These are phyloP conservation scores for Madurella mycetomatis DNA, from an alignment of 2,329 filamentous ascomycete species.

Conservation along the genomic window DNA sequence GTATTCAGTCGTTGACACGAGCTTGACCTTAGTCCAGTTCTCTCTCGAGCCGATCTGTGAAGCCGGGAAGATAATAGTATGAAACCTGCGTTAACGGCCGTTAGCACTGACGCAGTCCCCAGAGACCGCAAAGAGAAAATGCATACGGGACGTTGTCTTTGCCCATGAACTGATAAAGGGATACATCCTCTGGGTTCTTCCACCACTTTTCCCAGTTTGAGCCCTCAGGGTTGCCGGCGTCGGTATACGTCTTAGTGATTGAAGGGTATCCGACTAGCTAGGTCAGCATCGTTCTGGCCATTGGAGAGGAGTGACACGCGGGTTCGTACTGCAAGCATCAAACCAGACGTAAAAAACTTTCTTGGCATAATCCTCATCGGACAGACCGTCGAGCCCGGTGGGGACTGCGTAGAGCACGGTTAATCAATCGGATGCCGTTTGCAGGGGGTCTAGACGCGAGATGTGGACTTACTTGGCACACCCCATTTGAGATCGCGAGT, in stretches of 20 bases:
- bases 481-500: constrained; percentile 94
- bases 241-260: constrained; percentile 85
- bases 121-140: not conserved
- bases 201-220: constrained; percentile 91
- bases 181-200: constrained; percentile 82
- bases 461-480: constrained; percentile 37
- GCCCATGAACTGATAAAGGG: constrained; percentile 92
- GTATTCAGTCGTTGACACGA: constrained; percentile 85
- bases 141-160: constrained; percentile 66
- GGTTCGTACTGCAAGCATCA: constrained; percentile 59
- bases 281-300: constrained; percentile 5
- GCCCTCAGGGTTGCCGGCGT: constrained; percentile 39
- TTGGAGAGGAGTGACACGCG: not conserved
- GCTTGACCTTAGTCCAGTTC: constrained; percentile 85
- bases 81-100: constrained; percentile 58
- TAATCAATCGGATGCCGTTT: not conserved
- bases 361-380: constrained; percentile 50
- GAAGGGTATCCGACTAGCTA: constrained; percentile 73
- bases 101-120: constrained; percentile 24
- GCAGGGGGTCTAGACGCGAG: not conserved
- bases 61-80: constrained; percentile 86
- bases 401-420: constrained; percentile 36
- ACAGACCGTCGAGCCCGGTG: constrained; percentile 44
- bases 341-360: constrained; percentile 75
- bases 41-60: constrained; percentile 80